These are phyloP conservation scores for Chaetomium sp. DNA, from an alignment of 2,329 filamentous ascomycete genomes.

Conservation along the genomic window DNA sequence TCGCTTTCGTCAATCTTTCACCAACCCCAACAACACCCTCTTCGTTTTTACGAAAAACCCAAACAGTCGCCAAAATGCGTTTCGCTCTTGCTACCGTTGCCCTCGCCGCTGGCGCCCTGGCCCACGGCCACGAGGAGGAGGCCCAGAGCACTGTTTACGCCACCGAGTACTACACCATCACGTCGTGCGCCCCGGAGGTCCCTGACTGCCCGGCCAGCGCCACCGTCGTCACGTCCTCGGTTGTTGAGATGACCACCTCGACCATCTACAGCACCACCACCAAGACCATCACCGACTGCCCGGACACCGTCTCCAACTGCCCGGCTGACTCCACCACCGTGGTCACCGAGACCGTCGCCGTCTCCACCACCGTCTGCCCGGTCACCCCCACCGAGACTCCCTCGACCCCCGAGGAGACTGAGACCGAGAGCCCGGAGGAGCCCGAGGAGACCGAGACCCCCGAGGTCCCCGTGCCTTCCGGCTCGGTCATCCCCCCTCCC, in stretches of 20 bases:
- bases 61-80: slow-evolving; percentile 60
- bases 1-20: slow-evolving; percentile 39
- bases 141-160: slow-evolving; percentile 54
- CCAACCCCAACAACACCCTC: slow-evolving; percentile 25
- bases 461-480: slow-evolving; percentile 26
- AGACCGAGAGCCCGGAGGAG: slow-evolving; percentile 2
- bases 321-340: slow-evolving; percentile 48
- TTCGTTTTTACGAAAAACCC: slow-evolving; percentile 32
- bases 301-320: slow-evolving; percentile 64
- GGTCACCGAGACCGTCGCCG: slow-evolving; percentile 44
- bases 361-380: slow-evolving; percentile 51
- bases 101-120: slow-evolving; percentile 50
- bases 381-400: slow-evolving; percentile 27
- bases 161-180: slow-evolving; percentile 63
- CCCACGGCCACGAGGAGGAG: slow-evolving; percentile 34
- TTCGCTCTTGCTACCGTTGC: slow-evolving; percentile 56
- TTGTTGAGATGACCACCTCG: slow-evolving; percentile 44
- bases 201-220: slow-evolving; percentile 52
- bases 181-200: slow-evolving; percentile 57
- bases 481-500: slow-evolving; percentile 36
- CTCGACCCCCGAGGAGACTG: not conserved
- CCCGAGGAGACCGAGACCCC: slow-evolving; percentile 23
- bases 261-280: slow-evolving; percentile 61
- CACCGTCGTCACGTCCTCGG: slow-evolving; percentile 37
- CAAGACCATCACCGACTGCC: slow-evolving; percentile 65